Evolutionary conservation across 768 basidiomycete genomes (phyloP).

Genomic region (Leucogyrophana mollusca): DNA sequence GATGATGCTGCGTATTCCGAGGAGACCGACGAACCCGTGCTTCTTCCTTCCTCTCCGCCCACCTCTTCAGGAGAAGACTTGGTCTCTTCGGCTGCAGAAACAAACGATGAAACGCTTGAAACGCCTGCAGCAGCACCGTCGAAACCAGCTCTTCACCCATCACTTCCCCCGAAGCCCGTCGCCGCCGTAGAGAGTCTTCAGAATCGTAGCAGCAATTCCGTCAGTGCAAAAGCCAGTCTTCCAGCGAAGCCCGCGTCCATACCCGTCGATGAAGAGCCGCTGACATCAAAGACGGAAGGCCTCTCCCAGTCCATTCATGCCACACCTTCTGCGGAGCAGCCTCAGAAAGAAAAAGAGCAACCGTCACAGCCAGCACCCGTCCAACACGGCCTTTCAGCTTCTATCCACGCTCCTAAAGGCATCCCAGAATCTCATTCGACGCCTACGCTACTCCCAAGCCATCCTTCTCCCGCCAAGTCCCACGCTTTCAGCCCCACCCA

Average conservation of each 20-base stretch:
- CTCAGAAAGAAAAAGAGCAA: slow-evolving; percentile 23
- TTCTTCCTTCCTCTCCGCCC: slow-evolving; percentile 10
- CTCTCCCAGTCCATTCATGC: slow-evolving; percentile 27
- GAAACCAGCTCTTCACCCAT: slow-evolving; percentile 38
- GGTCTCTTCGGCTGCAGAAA: slow-evolving; percentile 16
- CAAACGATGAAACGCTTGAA: slow-evolving; percentile 15
- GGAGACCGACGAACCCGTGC: slow-evolving; percentile 6
- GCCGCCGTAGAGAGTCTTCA: slow-evolving; percentile 17
- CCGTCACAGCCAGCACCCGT: not conserved
- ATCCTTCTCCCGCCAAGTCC: slow-evolving; percentile 22
- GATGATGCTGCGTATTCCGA: slow-evolving; percentile 7
- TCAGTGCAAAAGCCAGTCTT: slow-evolving; percentile 11
- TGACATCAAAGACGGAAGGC: slow-evolving; percentile 16
- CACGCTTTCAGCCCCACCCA: slow-evolving; percentile 41
- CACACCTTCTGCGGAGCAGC: slow-evolving; percentile 13
- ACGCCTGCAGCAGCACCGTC: slow-evolving; percentile 8
- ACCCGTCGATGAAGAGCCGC: slow-evolving; percentile 11
- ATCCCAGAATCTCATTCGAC: slow-evolving; percentile 39
- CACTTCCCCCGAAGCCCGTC: slow-evolving; percentile 47
- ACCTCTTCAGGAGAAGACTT: slow-evolving; percentile 5
- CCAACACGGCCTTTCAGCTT: slow-evolving; percentile 41
- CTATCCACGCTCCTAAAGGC: slow-evolving; percentile 55
- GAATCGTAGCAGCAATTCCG: slow-evolving; percentile 11
- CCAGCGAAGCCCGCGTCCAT: slow-evolving; percentile 9
- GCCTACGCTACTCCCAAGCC: slow-evolving; percentile 30